Conservation (phyloP, 352 stramenopile species). For the Aphanomyces cochlioides region DNA sequence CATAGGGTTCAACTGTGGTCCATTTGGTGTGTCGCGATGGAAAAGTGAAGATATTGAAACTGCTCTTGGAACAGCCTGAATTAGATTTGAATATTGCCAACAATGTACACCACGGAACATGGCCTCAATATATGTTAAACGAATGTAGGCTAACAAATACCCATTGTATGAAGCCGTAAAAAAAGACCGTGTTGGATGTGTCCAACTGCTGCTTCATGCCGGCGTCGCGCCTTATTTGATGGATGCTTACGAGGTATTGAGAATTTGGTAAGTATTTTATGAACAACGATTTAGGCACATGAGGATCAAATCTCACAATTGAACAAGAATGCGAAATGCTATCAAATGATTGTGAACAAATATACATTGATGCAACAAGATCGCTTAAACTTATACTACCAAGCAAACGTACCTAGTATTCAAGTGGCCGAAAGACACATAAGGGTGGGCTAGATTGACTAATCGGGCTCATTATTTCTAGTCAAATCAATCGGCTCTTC, state of each 20-base stretch:
- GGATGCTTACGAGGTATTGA: conserved; percentile 8
- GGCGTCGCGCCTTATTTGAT: neutral
- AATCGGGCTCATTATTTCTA: neutral
- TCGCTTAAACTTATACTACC: neutral
- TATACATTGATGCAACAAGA: conserved; percentile 3
- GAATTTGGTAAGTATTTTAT: neutral
- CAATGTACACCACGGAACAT: neutral
- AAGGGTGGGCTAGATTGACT: neutral
- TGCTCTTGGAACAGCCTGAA: conserved; percentile 5
- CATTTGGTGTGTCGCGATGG: conserved; percentile 5
- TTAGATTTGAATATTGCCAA: conserved; percentile 1
- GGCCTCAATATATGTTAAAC: neutral
- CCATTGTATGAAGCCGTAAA: neutral
- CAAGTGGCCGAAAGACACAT: conserved; percentile 6
- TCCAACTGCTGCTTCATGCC: conserved; percentile 5
- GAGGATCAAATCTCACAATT: conserved; percentile 13
- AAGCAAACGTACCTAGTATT: conserved; percentile 12
- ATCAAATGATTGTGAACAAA: neutral
- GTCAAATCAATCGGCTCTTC: conserved; percentile 9
- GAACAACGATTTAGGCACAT: neutral
- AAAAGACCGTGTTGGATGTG: conserved; percentile 14
- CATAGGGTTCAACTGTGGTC: conserved; percentile 4
- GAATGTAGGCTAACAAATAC: neutral
- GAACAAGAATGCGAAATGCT: neutral
- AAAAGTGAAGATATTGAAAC: neutral